Evolutionary conservation across 495 filamentous ascomycete genomes (phyloP).

Genomic region (Darksidea phi): DNA sequence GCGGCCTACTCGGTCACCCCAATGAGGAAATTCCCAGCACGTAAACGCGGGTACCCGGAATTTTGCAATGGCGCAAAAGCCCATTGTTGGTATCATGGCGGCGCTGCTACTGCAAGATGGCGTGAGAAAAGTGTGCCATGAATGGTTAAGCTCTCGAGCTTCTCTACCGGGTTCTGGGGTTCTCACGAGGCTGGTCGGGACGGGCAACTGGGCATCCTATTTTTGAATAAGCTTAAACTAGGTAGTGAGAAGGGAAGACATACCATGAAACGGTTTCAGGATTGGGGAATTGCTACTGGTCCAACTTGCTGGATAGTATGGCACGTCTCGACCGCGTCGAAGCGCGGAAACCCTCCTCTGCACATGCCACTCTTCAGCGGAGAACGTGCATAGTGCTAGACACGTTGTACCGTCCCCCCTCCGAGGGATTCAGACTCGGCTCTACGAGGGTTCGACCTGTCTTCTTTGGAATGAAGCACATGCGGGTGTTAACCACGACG

Average conservation of each 20-base stretch:
- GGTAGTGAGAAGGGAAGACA: not conserved
- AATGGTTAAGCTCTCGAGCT: not conserved
- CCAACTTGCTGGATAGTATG: not conserved
- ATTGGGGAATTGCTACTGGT: not conserved
- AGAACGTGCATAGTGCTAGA: too few relatives aligned
- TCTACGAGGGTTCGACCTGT: too few relatives aligned
- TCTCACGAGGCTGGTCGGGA: not conserved
- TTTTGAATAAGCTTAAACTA: constrained; percentile 1
- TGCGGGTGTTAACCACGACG: too few relatives aligned
- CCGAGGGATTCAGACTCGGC: too few relatives aligned
- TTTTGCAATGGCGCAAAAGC: not conserved
- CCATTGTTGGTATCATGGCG: not conserved
- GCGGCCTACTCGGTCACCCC: constrained; percentile 1
- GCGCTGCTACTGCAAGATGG: not conserved
- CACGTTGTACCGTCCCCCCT: too few relatives aligned
- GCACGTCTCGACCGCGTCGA: too few relatives aligned
- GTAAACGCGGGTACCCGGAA: not conserved
- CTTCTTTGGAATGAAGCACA: too few relatives aligned
- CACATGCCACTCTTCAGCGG: too few relatives aligned
- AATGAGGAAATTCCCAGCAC: not conserved
- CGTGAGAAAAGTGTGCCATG: not conserved
- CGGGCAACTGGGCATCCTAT: not conserved
- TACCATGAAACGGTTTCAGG: not conserved
- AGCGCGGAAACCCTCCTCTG: too few relatives aligned
- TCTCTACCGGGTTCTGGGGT: not conserved